A percentile compares a stretch with the other conserved stretches of the same genome.
phyloP scores from a whole-genome alignment of 169 alveolate species.

The Nephromyces sp. region DNA sequence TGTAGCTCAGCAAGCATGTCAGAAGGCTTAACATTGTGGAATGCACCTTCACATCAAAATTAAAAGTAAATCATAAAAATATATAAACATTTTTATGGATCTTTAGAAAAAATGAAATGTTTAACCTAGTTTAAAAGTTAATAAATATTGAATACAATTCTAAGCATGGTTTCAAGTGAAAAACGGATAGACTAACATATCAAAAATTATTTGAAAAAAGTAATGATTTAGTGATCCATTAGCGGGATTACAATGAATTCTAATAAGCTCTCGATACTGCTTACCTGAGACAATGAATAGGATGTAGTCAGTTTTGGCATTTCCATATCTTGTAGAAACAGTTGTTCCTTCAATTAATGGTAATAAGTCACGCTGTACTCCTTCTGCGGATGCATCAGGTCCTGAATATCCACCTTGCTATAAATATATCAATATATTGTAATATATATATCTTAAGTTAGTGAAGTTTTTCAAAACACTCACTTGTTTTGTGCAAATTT shows the following conservation, averaged over 20 bases:
- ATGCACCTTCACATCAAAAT: conserved; percentile 56
- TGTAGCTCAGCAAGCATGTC: conserved; percentile 78
- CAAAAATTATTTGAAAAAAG: neutral
- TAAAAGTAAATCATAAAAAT: too few relatives aligned
- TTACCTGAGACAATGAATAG: conserved; percentile 66
- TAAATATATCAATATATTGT: neutral
- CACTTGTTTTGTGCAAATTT: conserved; percentile 53
- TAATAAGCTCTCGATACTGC: too few relatives aligned
- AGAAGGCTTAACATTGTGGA: conserved; percentile 68
- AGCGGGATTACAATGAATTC: too few relatives aligned
- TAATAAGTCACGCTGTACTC: conserved; percentile 77
- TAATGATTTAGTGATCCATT: too few relatives aligned
- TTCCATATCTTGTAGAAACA: conserved; percentile 66
- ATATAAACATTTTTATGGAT: too few relatives aligned
- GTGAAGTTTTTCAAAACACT: neutral
- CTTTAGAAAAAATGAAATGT: too few relatives aligned
- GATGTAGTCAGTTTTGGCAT: conserved; percentile 68
- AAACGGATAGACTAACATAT: neutral
- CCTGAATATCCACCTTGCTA: conserved; percentile 30
- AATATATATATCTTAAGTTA: neutral
- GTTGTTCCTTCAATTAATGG: conserved; percentile 79
- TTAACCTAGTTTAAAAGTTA: too few relatives aligned
- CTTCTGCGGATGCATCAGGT: conserved; percentile 77
- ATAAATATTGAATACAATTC: too few relatives aligned
- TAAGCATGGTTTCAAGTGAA: too few relatives aligned